These are phyloP conservation scores for Pythium apleroticum DNA, from an alignment of 352 stramenopile species.

Conservation along the genomic window DNA sequence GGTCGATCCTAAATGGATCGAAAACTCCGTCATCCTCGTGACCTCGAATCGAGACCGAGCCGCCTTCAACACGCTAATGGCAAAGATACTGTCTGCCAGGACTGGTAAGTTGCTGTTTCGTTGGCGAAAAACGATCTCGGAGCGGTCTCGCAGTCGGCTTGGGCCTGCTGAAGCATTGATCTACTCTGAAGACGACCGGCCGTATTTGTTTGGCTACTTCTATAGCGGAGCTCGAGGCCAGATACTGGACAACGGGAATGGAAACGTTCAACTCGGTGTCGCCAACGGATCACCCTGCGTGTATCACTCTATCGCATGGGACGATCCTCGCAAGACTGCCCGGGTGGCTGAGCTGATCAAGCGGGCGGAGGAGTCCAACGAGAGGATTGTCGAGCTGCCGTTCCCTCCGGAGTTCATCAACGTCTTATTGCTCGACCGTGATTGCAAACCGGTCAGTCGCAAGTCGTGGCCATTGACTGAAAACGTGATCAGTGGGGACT, in stretches of 20 bases:
- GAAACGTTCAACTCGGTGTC: constrained; percentile 7
- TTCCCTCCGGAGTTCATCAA: constrained; percentile 14
- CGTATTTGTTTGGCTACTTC: constrained; percentile 21
- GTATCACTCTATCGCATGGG: constrained; percentile 18
- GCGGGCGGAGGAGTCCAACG: not conserved
- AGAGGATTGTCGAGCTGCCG: constrained; percentile 11
- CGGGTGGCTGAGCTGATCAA: not conserved
- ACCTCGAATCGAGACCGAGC: too few species aligned
- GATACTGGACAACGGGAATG: constrained; percentile 19
- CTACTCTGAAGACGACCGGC: constrained; percentile 17
- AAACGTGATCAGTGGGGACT: too few species aligned
- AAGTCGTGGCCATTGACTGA: too few species aligned
- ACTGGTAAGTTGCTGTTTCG: not conserved
- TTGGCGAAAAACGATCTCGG: not conserved
- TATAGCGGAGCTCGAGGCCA: constrained; percentile 16
- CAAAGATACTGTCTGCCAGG: not conserved
- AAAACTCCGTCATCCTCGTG: too few species aligned
- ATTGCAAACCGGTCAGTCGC: too few species aligned
- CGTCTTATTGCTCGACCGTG: not conserved
- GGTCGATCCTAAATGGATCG: too few species aligned
- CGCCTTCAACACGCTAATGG: too few species aligned
- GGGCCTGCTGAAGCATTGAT: too few species aligned
- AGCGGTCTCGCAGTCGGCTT: not conserved
- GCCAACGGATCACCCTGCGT: constrained; percentile 11
- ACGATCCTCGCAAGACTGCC: constrained; percentile 11